Conservation (phyloP, 495 filamentous ascomycete species). For the Glarea lozoyensis region DNA sequence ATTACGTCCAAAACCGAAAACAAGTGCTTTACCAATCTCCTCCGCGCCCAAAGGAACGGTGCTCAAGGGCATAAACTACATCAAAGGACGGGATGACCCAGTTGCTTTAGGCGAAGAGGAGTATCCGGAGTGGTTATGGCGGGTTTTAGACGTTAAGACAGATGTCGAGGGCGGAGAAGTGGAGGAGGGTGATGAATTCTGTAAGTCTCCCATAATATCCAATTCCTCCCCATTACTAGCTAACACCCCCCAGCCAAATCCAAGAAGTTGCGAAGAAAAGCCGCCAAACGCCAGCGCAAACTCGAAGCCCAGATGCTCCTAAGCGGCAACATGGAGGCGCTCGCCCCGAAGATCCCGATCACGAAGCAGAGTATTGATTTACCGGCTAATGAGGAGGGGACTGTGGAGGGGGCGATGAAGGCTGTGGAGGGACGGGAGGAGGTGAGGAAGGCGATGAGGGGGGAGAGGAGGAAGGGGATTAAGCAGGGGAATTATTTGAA, state of each 20-base stretch:
- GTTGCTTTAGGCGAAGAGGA: constrained; percentile 72
- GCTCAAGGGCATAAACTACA: constrained; percentile 75
- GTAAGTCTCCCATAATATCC: constrained; percentile 43
- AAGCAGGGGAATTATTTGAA: constrained; percentile 87
- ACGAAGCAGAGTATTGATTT: constrained; percentile 81
- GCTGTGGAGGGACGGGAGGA: constrained; percentile 52
- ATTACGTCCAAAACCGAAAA: constrained; percentile 22
- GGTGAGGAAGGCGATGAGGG: constrained; percentile 60
- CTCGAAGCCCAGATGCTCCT: constrained; percentile 55
- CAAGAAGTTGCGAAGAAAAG: constrained; percentile 61
- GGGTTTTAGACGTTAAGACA: constrained; percentile 50
- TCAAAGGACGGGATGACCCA: constrained; percentile 62
- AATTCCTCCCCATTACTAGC: background rate
- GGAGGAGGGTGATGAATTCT: constrained; percentile 56
- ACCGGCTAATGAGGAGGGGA: constrained; percentile 52
- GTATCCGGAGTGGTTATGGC: constrained; percentile 92
- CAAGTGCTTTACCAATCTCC: constrained; percentile 26
- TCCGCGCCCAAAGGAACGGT: constrained; percentile 60
- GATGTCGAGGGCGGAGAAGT: constrained; percentile 25
- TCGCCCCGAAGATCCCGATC: constrained; percentile 67
- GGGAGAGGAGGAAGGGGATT: constrained; percentile 66
- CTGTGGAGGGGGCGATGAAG: constrained; percentile 40
- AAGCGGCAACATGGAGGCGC: constrained; percentile 51
- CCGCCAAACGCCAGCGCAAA: constrained; percentile 56
- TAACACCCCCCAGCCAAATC: constrained; percentile 54